Evolutionary conservation across 805 yeast genomes (phyloP).

Genomic region (Wickerhamiella nectarea): DNA sequence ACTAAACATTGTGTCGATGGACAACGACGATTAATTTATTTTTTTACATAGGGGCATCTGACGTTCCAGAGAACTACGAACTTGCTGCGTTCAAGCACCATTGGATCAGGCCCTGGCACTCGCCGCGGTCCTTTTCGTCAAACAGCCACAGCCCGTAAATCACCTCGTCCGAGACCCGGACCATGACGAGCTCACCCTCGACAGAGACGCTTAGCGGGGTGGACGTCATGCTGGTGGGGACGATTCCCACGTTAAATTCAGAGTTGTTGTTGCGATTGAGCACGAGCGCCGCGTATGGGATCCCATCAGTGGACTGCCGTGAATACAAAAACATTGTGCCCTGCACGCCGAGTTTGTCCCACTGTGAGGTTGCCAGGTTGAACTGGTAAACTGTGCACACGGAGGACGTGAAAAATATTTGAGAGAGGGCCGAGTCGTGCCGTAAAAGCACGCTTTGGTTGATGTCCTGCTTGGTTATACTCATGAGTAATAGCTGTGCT

Average conservation of each 20-base stretch:
- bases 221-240: conserved; percentile 20
- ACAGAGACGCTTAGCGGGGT: conserved; percentile 24
- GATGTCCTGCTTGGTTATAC: conserved; percentile 15
- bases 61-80: no score
- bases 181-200: conserved; percentile 27
- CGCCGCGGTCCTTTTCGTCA: conserved; percentile 23
- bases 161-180: conserved; percentile 23
- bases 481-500: no score
- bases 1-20: conserved; percentile 5
- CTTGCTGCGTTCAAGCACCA: conserved; percentile 23
- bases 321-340: conserved; percentile 31
- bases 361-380: conserved; percentile 22
- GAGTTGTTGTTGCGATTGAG: conserved; percentile 24
- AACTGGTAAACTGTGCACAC: conserved; percentile 31
- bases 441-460: conserved; percentile 25
- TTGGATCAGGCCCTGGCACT: conserved; percentile 19
- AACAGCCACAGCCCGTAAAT: conserved; percentile 30
- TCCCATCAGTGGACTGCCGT: conserved; percentile 20
- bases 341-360: conserved; percentile 29
- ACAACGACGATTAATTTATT: conserved; percentile 2
- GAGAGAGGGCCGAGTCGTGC: conserved; percentile 27
- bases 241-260: conserved; percentile 27
- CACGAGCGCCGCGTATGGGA: conserved; percentile 28
- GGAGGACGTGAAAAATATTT: conserved; percentile 27
- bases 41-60: background rate